Evolutionary conservation across 1,139 yeast genomes (phyloP).

Genomic region (Candida mesenterica): DNA sequence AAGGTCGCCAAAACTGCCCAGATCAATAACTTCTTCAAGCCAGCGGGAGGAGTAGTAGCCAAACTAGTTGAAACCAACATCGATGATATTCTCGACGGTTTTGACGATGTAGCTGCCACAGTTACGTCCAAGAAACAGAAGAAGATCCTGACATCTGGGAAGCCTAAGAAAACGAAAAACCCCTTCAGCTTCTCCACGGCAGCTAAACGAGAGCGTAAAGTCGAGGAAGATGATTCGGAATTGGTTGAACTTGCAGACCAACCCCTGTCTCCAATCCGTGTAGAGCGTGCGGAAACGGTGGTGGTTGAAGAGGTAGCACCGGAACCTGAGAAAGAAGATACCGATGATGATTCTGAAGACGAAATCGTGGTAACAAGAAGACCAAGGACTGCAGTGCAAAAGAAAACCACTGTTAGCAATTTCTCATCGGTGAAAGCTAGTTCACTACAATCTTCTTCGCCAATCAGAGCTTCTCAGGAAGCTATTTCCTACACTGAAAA

Average conservation of each 20-base stretch:
- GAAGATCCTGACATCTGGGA: no score
- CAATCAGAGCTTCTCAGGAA: constrained; percentile 18
- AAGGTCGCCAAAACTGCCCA: constrained; percentile 49
- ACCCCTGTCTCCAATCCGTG: constrained; percentile 14
- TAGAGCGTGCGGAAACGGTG: constrained; percentile 1
- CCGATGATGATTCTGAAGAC: constrained; percentile 44
- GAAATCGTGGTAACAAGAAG: constrained; percentile 48
- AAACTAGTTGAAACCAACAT: constrained; percentile 36
- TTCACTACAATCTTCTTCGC: constrained; percentile 25
- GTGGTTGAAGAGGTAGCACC: constrained; percentile 1
- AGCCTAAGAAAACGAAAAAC: constrained; percentile 14
- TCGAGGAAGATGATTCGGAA: constrained; percentile 9
- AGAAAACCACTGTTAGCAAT: constrained; percentile 9
- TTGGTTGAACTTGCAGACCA: constrained; percentile 5
- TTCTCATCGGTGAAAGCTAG: constrained; percentile 10
- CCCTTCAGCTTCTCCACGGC: constrained; percentile 30
- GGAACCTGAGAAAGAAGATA: constrained; percentile 4
- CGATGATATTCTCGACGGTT: constrained; percentile 48
- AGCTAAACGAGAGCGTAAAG: constrained; percentile 17
- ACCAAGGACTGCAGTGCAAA: constrained; percentile 30
- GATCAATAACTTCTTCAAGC: constrained; percentile 55
- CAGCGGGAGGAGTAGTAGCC: constrained; percentile 30
- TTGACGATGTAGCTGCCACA: constrained; percentile 21
- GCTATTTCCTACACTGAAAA: constrained; percentile 38
- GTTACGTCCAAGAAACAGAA: constrained; percentile 21